These are phyloP conservation scores for Gaeumannomyces tritici DNA, from an alignment of 2,329 filamentous ascomycete species.

Conservation along the genomic window DNA sequence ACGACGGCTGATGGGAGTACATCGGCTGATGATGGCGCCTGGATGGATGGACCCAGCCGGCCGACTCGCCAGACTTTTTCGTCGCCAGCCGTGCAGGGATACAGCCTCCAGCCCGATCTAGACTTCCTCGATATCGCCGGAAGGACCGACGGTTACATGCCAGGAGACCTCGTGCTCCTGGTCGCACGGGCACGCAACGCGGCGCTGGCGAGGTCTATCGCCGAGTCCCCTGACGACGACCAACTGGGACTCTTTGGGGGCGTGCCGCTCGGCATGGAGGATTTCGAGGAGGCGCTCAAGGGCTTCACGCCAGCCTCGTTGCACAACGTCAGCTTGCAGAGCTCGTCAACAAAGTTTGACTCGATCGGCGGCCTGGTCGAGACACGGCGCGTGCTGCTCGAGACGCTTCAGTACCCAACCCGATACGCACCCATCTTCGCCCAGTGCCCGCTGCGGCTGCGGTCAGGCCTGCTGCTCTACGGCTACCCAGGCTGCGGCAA, in stretches of 20 bases:
- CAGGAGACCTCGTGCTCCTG: conserved; percentile 79
- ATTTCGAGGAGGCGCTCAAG: conserved; percentile 77
- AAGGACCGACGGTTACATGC: conserved; percentile 96
- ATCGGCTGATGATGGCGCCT: conserved; percentile 44
- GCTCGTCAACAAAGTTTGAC: conserved; percentile 84
- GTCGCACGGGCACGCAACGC: conserved; percentile 85
- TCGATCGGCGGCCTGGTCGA: conserved; percentile 82
- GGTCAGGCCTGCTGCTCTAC: conserved; percentile 86
- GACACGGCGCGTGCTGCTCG: conserved; percentile 83
- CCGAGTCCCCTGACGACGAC: conserved; percentile 33
- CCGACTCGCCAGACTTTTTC: conserved; percentile 16
- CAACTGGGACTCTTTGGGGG: conserved; percentile 32
- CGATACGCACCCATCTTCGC: conserved; percentile 98
- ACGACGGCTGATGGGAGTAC: conserved; percentile 45
- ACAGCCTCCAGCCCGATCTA: conserved; percentile 64
- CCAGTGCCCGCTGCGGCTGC: conserved; percentile 86
- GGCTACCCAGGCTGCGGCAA: conserved; percentile 96
- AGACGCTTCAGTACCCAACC: conserved; percentile 93
- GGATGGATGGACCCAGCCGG: conserved; percentile 68
- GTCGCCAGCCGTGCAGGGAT: conserved; percentile 37
- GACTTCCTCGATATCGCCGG: conserved; percentile 91
- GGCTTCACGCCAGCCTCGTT: conserved; percentile 94
- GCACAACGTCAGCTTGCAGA: conserved; percentile 87
- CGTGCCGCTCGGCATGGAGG: conserved; percentile 58
- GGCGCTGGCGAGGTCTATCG: conserved; percentile 77